Percentiles rank a stretch among this genome's conserved stretches.
These are phyloP conservation scores for Nicotiana sylvestris DNA, from an alignment of 257 asterid genomes.

Conservation along the genomic window DNA sequence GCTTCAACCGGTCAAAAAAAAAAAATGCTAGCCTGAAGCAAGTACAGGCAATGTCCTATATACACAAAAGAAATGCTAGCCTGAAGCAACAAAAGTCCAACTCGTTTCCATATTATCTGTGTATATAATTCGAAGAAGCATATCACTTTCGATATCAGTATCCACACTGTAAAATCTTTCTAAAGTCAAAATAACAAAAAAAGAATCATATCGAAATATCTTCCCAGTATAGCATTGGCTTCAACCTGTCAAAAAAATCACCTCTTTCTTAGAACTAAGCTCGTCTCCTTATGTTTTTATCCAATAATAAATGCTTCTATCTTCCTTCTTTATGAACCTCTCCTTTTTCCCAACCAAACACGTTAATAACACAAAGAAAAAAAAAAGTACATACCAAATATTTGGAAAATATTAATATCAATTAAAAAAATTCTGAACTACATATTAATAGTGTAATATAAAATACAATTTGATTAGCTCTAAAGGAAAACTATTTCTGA, in stretches of 20 bases:
- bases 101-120: neutral
- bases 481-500: too few species aligned
- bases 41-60: neutral
- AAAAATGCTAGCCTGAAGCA: too few species aligned
- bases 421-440: too few species aligned
- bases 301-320: neutral
- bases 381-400: too few species aligned
- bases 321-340: neutral
- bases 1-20: too few species aligned
- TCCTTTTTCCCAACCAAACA: neutral
- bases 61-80: neutral
- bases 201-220: neutral
- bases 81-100: neutral
- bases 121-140: neutral
- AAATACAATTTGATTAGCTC: too few species aligned
- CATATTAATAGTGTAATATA: too few species aligned
- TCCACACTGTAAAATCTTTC: neutral
- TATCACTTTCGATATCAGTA: neutral
- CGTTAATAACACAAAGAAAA: too few species aligned
- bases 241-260: neutral
- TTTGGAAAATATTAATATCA: neutral
- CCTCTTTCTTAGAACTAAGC: neutral
- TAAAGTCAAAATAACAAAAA: neutral
- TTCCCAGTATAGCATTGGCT: neutral
- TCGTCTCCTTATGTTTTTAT: neutral